These are phyloP conservation scores for Picea mariana DNA, from an alignment of 83 land plant species.

Conservation along the genomic window DNA sequence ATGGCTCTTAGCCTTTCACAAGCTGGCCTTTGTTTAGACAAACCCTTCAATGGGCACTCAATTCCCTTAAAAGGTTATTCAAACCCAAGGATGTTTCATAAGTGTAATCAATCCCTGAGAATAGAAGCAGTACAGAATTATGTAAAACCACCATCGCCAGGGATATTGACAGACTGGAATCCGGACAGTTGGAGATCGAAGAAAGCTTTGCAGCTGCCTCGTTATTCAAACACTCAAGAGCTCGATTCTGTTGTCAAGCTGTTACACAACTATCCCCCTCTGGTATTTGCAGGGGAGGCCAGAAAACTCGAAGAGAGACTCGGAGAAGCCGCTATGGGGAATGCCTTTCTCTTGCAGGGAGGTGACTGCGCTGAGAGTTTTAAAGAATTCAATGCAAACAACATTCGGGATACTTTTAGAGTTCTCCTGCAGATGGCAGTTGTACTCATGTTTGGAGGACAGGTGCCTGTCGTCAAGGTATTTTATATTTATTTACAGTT, in stretches of 20 bases:
- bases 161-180: conserved; percentile 16
- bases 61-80: no score
- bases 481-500: neutral
- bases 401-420: conserved; percentile 50
- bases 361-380: conserved; percentile 63
- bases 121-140: neutral
- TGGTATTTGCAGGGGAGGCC: conserved; percentile 55
- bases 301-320: conserved; percentile 39
- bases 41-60: no score
- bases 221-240: conserved; percentile 28
- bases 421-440: conserved; percentile 52
- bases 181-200: conserved; percentile 34
- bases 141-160: conserved; percentile 6
- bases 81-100: no score
- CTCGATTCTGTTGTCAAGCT: conserved; percentile 25
- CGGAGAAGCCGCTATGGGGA: conserved; percentile 47
- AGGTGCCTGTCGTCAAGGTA: conserved; percentile 55
- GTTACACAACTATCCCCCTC: conserved; percentile 30
- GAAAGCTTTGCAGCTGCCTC: conserved; percentile 33
- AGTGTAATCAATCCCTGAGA: no score
- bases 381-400: conserved; percentile 45
- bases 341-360: conserved; percentile 51
- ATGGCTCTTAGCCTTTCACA: no score
- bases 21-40: no score
- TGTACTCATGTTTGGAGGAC: conserved; percentile 52